Conservation (phyloP, 192 early-diverging fungal species). For the Backusella tarrabulga region DNA sequence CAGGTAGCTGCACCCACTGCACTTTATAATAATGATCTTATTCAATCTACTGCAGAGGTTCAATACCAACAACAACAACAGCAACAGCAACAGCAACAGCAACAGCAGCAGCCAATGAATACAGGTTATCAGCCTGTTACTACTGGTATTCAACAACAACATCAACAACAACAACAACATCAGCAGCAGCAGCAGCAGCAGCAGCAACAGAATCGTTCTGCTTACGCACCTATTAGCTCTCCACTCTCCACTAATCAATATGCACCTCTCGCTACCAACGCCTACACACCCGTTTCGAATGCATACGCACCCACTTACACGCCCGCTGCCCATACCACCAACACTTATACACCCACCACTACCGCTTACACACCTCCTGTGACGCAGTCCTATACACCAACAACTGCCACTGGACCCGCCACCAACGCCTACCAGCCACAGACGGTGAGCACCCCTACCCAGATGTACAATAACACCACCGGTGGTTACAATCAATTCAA, state of each 20-base stretch:
- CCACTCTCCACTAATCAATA: constrained; percentile 36
- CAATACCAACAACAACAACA: constrained; percentile 1
- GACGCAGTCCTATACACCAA: background rate
- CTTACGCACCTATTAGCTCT: constrained; percentile 2
- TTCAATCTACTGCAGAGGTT: constrained; percentile 18
- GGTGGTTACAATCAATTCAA: background rate
- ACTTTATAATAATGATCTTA: constrained; percentile 20
- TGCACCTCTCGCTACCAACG: constrained; percentile 20
- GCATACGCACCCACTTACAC: constrained; percentile 25
- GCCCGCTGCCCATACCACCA: constrained; percentile 11
- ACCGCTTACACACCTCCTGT: constrained; percentile 32
- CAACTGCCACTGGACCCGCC: background rate
- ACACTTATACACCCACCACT: constrained; percentile 20
- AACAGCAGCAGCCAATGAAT: background rate
- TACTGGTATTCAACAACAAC: background rate
- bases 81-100: background rate
- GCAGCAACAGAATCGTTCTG: background rate
- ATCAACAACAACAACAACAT: background rate
- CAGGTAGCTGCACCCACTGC: background rate
- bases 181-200: background rate
- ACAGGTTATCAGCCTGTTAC: background rate
- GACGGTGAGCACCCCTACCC: background rate
- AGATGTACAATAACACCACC: background rate
- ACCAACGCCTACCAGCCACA: constrained; percentile 24
- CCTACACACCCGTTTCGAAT: constrained; percentile 1